Base-by-base conservation (phyloP, 306 rosid genomes). In the Albizia julibrissin region DNA sequence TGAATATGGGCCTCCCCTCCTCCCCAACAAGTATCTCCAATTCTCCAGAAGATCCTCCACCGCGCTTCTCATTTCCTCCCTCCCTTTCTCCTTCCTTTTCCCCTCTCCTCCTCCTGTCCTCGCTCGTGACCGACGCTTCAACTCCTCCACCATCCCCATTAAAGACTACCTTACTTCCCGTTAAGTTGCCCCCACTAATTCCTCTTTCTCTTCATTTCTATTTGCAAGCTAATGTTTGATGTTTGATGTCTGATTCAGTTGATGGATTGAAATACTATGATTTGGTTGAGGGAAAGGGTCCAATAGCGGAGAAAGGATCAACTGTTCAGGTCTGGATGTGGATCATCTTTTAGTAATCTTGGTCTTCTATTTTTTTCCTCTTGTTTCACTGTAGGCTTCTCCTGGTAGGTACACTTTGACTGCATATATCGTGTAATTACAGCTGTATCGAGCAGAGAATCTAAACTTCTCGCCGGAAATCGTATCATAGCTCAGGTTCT, bases 391-490 rank as follows among this genome's bases (percentile, higher is more conserved):
- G 61, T 54, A 56, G 39, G 58, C 72, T 72, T 67, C 42, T 64
- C 33, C 74, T 33, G 2, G 47, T 85, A 94, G 97, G 99, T 93
- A 13, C 99, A 95, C 88, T 95, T 95, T 70, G 98, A 95, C 70
- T 95, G 99, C 87, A 10, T 92, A 29, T 95, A 93, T 75, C 91
- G 97, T 10, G 92, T 94, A 21, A 88, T 95, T 56, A 95, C 97
- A 1, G 98, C 96, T 11, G 77, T 93, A 40, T 93, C 98, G 33
- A 95, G 97, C 77, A 85, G 98, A 85, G 99, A 92, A 89, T 95
- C 99, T 39, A 95, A 95, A 86, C 86, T 95, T 33, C 87, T 95
- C 8, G 99, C 99, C 7, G 97, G 97, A 77, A 95, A 95, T 84
- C 99, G 98, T 69, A 76, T 37, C 13, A 95, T 95, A 40, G 88